Evolutionary conservation across 495 filamentous ascomycete species (phyloP), one percentile per base, ranked within the genome.

Genomic region (Margaritispora aquatica): DNA sequence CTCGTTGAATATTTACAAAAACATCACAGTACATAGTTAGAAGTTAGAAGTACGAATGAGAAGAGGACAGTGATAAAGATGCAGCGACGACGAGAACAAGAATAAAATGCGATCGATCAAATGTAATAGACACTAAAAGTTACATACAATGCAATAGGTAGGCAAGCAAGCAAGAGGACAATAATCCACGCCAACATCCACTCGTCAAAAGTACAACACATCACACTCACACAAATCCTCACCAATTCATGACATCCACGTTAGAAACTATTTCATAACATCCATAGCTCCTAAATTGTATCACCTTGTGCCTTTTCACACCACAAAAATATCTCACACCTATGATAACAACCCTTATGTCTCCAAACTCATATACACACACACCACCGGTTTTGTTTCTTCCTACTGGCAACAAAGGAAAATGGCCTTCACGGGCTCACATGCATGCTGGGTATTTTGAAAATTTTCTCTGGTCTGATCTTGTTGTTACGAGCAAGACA

Each of bases 91-190:
- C n/a, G n/a, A n/a, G n/a, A n/a, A n/a, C n/a, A n/a, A n/a, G n/a
- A n/a, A n/a, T n/a, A n/a, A n/a, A n/a, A 49, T 52, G 17, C 46
- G 55, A 59, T 48, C 55, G 51, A 60, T 38, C 57, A 60, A 59
- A 51, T 23, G 24, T 64, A 64, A 60, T 64, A 64, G 50, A 64
- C 62, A 64, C 57, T 64, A 64, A 48, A 64, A 64, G 47, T 64
- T 64, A 63, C 38, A 44, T 44, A 44, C 51, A 63, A 59, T 41
- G 41, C 51, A 54, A 20, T 59, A 59, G 58, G 44, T 22, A 49
- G 55, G 36, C 54, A n/a, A n/a, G n/a, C n/a, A n/a, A n/a, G n/a
- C n/a, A n/a, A n/a, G n/a, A n/a, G 51, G n/a, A 44, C 51, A 60
- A 60, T 50, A 51, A 51, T 23, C 48, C 13, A 26, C 26, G 2